A percentile compares a stretch with the other conserved stretches of the same genome.
Evolutionary conservation across 768 basidiomycete species (phyloP).

Genomic region (Amanita phalloides): DNA sequence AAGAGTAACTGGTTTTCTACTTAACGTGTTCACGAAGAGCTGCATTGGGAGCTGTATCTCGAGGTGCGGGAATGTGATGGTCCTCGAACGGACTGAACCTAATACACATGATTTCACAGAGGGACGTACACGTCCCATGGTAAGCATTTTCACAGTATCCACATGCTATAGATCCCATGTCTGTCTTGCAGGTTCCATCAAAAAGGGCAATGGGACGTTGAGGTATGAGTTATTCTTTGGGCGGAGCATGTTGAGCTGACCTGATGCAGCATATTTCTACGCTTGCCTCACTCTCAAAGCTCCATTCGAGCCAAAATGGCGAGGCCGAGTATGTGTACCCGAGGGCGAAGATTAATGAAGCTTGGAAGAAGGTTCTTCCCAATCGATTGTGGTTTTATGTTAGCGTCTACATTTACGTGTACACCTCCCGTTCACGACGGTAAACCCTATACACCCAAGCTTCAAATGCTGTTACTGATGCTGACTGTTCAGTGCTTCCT

Average conservation of each 20-base stretch:
- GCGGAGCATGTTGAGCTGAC: neutral
- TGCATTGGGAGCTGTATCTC: slow-evolving; percentile 82
- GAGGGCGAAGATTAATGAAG: slow-evolving; percentile 65
- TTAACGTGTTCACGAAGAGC: too few relatives aligned
- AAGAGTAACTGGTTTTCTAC: too few relatives aligned
- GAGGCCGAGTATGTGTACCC: slow-evolving; percentile 65
- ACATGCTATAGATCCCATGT: neutral
- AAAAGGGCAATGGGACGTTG: slow-evolving; percentile 94
- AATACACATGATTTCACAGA: slow-evolving; percentile 47
- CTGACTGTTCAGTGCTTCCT: slow-evolving; percentile 55
- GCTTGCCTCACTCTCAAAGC: slow-evolving; percentile 57
- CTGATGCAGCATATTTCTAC: slow-evolving; percentile 58
- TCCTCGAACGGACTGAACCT: neutral
- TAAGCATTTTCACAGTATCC: slow-evolving; percentile 12
- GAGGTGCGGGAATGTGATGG: slow-evolving; percentile 40
- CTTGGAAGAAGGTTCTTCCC: slow-evolving; percentile 88
- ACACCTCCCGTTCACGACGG: slow-evolving; percentile 65
- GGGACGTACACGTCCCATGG: slow-evolving; percentile 96
- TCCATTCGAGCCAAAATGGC: slow-evolving; percentile 13
- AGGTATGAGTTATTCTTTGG: slow-evolving; percentile 33
- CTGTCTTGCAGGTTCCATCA: slow-evolving; percentile 59
- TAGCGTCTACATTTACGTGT: neutral
- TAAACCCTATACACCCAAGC: slow-evolving; percentile 18
- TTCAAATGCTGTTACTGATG: neutral
- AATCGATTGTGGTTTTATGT: slow-evolving; percentile 43